Conservation (phyloP, 176 grass and related monocot species). For the Typha latifolia region DNA sequence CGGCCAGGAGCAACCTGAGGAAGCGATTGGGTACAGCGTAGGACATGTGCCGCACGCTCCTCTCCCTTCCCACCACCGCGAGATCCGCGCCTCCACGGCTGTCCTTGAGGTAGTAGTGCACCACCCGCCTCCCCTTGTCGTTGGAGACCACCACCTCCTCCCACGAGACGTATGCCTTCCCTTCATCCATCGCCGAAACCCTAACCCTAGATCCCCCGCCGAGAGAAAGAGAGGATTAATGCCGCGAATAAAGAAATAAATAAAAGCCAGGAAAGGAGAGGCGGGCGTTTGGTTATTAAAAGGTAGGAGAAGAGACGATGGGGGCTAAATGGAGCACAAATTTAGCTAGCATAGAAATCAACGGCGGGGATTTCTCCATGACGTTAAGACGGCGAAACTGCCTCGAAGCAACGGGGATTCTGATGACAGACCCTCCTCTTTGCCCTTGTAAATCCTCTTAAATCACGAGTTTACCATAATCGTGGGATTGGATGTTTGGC, state of each 20-base stretch:
- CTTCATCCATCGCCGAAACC: slow-evolving; percentile 42
- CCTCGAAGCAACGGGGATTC: not conserved
- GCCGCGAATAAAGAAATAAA: slow-evolving; percentile 14
- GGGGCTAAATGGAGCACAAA: not conserved
- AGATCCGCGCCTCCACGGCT: slow-evolving; percentile 32
- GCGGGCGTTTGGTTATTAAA: slow-evolving; percentile 3
- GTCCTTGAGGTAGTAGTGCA: slow-evolving; percentile 84
- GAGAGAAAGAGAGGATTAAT: not conserved
- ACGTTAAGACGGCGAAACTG: not conserved
- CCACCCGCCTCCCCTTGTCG: slow-evolving; percentile 71
- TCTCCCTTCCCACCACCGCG: slow-evolving; percentile 83
- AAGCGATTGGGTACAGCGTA: slow-evolving; percentile 60
- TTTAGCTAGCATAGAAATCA: not conserved
- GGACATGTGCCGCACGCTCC: slow-evolving; percentile 86
- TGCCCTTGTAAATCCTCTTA: not conserved
- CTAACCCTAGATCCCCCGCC: slow-evolving; percentile 15
- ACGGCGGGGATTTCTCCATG: slow-evolving; percentile 13
- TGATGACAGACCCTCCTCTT: not conserved
- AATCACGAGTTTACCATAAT: not conserved
- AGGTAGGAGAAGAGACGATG: slow-evolving; percentile 9
- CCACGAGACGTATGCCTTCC: slow-evolving; percentile 58
- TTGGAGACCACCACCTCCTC: slow-evolving; percentile 89
- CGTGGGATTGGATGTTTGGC: not conserved
- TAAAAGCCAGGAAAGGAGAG: not conserved
- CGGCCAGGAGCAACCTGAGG: slow-evolving; percentile 25